Conservation (phyloP, 805 yeast genomes). For the Wickerhamomyces hampshirensis region DNA sequence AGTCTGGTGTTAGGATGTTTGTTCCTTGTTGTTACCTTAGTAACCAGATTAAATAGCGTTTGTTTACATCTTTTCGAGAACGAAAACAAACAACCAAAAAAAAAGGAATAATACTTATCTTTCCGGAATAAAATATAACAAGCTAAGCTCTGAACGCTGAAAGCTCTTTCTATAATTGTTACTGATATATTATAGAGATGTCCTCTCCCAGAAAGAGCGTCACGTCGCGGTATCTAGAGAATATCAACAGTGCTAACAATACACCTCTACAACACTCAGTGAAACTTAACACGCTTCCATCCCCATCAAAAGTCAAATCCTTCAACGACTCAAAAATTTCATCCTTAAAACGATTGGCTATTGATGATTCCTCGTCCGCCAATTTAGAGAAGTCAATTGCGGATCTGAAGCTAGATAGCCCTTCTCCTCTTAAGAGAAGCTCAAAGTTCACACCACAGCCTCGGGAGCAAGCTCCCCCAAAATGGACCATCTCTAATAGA, state of each 20-base stretch:
- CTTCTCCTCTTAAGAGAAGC: conserved; percentile 21
- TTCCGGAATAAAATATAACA: too few species aligned
- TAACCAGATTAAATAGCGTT: too few species aligned
- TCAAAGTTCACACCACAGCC: not conserved
- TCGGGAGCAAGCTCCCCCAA: conserved; percentile 7
- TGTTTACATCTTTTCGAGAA: too few species aligned
- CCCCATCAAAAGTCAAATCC: conserved; percentile 2
- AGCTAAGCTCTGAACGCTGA: too few species aligned
- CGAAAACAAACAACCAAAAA: too few species aligned
- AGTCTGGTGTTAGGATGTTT: not conserved
- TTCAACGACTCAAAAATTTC: not conserved
- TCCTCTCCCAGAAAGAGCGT: conserved; percentile 18
- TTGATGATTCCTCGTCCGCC: not conserved
- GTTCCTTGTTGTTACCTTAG: too few species aligned
- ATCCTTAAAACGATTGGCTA: not conserved
- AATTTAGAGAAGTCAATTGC: conserved; percentile 19
- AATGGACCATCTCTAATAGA: conserved; percentile 14
- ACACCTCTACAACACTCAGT: conserved; percentile 18
- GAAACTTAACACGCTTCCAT: conserved; percentile 11
- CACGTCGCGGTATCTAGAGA: conserved; percentile 25
- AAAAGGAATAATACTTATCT: too few species aligned
- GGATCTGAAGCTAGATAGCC: conserved; percentile 18
- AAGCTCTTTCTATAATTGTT: too few species aligned
- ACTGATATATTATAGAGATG: too few species aligned
- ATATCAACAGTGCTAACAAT: conserved; percentile 8